Conservation (phyloP, 768 basidiomycete species). For the Boletus subparvulus region DNA sequence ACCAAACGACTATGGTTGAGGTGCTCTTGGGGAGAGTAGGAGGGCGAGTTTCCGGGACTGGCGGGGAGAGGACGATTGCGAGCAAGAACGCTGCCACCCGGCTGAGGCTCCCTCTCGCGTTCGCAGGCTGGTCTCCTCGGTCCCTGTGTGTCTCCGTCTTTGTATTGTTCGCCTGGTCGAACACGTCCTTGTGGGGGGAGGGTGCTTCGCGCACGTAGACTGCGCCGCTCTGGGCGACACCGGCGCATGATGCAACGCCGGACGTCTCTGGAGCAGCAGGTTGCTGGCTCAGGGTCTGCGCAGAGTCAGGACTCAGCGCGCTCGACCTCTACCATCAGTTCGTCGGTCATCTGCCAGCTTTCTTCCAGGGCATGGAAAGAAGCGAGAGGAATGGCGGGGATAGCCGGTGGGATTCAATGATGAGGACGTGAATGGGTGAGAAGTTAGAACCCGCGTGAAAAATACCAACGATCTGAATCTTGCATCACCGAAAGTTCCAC, state of each 20-base stretch:
- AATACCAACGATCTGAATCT: too few relatives aligned
- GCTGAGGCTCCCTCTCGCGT: constrained; percentile 44
- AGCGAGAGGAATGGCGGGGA: constrained; percentile 58
- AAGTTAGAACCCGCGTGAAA: too few relatives aligned
- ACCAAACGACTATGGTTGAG: not conserved
- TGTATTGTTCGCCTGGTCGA: constrained; percentile 52
- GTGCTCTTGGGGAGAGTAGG: constrained; percentile 42
- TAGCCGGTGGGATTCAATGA: constrained; percentile 39
- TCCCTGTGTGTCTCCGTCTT: constrained; percentile 40
- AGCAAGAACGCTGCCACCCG: constrained; percentile 23
- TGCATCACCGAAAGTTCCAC: too few relatives aligned
- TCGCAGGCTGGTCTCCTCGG: constrained; percentile 33
- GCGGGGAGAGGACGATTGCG: constrained; percentile 31
- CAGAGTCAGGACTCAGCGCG: constrained; percentile 51
- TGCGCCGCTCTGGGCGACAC: constrained; percentile 42
- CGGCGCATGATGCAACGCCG: constrained; percentile 48
- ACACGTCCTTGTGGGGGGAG: constrained; percentile 44
- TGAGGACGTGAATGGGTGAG: too few relatives aligned
- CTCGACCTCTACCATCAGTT: constrained; percentile 71
- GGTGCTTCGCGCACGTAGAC: constrained; percentile 37
- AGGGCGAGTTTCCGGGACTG: constrained; percentile 39
- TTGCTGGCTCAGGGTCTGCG: constrained; percentile 53
- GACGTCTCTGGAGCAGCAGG: constrained; percentile 37
- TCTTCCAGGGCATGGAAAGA: constrained; percentile 56
- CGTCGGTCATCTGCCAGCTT: constrained; percentile 66